Evolutionary conservation across 805 yeast species (phyloP).

Genomic region (Barnettozyma botsteinii): DNA sequence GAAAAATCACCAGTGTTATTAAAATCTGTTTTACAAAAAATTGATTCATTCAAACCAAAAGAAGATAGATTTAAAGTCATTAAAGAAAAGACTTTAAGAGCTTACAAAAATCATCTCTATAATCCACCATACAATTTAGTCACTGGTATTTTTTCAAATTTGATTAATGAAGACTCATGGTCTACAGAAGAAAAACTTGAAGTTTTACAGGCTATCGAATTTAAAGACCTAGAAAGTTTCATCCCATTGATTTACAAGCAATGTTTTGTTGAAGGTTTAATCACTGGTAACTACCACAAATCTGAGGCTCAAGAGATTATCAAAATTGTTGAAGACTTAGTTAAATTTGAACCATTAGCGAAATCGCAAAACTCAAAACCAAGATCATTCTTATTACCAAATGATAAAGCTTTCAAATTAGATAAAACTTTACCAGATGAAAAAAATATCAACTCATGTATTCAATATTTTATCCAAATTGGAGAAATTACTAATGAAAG

Average conservation of each 20-base stretch:
- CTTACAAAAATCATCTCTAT: slow-evolving; percentile 61
- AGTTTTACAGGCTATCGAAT: slow-evolving; percentile 37
- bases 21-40: slow-evolving; percentile 49
- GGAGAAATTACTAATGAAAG: slow-evolving; percentile 44
- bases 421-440: slow-evolving; percentile 53
- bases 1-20: slow-evolving; percentile 69
- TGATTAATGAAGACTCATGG: slow-evolving; percentile 73
- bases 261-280: slow-evolving; percentile 62
- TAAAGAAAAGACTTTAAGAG: slow-evolving; percentile 58
- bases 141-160: slow-evolving; percentile 51
- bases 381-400: slow-evolving; percentile 39
- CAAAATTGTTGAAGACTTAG: slow-evolving; percentile 32
- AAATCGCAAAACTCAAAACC: slow-evolving; percentile 38
- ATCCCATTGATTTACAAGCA: slow-evolving; percentile 50
- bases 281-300: slow-evolving; percentile 65
- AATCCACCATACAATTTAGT: slow-evolving; percentile 77
- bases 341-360: slow-evolving; percentile 36
- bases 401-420: slow-evolving; percentile 37
- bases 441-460: slow-evolving; percentile 75
- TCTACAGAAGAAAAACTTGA: slow-evolving; percentile 52
- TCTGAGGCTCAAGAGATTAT: slow-evolving; percentile 49
- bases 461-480: slow-evolving; percentile 70
- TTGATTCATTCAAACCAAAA: slow-evolving; percentile 45
- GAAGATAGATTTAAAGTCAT: slow-evolving; percentile 58
- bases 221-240: slow-evolving; percentile 46